phyloP scores from a whole-genome alignment of 495 filamentous ascomycete species.

The Aspergillus sparsus region DNA sequence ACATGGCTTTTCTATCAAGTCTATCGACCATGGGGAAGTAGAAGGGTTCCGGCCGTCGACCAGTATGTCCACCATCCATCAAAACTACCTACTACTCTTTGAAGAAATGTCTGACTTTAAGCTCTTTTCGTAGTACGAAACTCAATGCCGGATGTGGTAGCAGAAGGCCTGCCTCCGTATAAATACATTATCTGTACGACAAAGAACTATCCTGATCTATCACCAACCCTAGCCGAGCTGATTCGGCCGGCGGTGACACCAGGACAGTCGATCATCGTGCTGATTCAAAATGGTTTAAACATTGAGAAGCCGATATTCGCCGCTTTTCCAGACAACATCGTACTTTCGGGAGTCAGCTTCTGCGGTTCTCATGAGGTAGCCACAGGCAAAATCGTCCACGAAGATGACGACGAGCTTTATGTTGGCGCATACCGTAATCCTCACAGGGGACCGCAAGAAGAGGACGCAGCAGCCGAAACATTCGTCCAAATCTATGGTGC shows the following conservation, averaged over 20 bases:
- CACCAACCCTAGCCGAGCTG: constrained; percentile 36
- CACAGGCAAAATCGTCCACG: constrained; percentile 46
- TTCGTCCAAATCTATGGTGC: constrained; percentile 43
- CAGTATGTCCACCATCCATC: constrained; percentile 13
- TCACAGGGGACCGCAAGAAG: constrained; percentile 4
- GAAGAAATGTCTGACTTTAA: background rate
- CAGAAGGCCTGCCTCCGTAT: constrained; percentile 24
- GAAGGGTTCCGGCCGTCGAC: constrained; percentile 24
- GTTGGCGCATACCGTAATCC: constrained; percentile 47
- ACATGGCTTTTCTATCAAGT: constrained; percentile 55
- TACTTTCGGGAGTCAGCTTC: background rate
- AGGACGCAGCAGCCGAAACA: constrained; percentile 29
- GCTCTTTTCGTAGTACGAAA: background rate
- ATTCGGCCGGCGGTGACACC: constrained; percentile 52
- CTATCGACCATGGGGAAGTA: constrained; percentile 34
- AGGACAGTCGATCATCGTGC: constrained; percentile 50
- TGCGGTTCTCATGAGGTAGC: constrained; percentile 11
- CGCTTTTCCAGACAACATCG: background rate
- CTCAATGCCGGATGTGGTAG: constrained; percentile 34
- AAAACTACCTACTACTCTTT: background rate
- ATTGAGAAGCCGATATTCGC: constrained; percentile 57
- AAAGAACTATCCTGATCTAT: constrained; percentile 48
- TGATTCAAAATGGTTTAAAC: constrained; percentile 65
- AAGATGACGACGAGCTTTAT: constrained; percentile 37
- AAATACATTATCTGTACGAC: constrained; percentile 56